phyloP scores from a whole-genome alignment of 192 early-diverging fungal species.

The Polychytrium aggregatum region DNA sequence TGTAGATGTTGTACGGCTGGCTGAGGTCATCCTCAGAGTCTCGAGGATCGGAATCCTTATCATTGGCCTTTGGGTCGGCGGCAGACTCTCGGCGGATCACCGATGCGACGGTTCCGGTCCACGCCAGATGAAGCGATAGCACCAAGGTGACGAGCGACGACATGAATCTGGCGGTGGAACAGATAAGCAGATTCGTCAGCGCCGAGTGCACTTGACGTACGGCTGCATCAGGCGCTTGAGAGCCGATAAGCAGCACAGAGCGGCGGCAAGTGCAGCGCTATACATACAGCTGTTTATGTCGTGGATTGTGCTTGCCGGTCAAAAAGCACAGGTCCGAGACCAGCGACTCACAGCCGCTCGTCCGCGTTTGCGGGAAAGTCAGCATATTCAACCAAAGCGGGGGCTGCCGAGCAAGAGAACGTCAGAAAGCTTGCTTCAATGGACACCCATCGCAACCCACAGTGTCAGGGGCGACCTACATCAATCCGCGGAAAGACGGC shows the following conservation, averaged over 20 bases:
- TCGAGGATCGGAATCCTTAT: too few relatives aligned
- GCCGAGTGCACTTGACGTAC: too few relatives aligned
- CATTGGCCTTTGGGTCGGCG: too few relatives aligned
- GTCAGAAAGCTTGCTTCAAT: background rate
- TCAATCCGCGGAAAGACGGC: slow-evolving; percentile 10
- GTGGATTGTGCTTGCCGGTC: background rate
- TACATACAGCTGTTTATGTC: slow-evolving; percentile 4
- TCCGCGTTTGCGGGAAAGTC: slow-evolving; percentile 8
- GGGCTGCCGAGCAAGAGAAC: background rate
- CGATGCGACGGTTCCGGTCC: slow-evolving; percentile 13
- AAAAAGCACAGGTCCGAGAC: slow-evolving; percentile 2
- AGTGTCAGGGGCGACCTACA: too few relatives aligned
- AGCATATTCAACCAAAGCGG: slow-evolving; percentile 18
- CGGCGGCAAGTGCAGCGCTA: too few relatives aligned
- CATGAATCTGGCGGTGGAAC: slow-evolving; percentile 7
- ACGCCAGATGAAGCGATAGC: slow-evolving; percentile 11
- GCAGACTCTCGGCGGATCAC: too few relatives aligned
- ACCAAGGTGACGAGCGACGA: slow-evolving; percentile 8
- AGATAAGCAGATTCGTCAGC: too few relatives aligned
- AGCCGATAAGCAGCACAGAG: too few relatives aligned
- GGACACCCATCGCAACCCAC: too few relatives aligned
- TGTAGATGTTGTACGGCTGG: slow-evolving; percentile 14
- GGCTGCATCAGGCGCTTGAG: too few relatives aligned
- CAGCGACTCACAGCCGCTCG: slow-evolving; percentile 1
- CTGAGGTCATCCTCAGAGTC: too few relatives aligned